Conservation (phyloP, 257 asterid genomes). For the Gentiana dahurica region DNA sequence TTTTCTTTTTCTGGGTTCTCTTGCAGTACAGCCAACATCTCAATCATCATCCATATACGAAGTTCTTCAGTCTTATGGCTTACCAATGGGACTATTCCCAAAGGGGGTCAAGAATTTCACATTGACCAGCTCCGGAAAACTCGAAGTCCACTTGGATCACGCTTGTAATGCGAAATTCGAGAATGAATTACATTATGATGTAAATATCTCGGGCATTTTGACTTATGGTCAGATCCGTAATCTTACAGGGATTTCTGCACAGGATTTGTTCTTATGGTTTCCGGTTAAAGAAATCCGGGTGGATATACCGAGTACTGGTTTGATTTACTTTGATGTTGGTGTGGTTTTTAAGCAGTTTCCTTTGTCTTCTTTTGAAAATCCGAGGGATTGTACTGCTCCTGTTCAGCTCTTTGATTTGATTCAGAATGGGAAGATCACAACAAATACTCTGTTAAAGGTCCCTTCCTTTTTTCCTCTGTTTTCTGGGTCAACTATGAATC, state of each 20-base stretch:
- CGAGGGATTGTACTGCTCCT: slow-evolving; percentile 63
- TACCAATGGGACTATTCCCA: slow-evolving; percentile 83
- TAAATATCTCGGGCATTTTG: slow-evolving; percentile 51
- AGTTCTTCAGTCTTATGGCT: slow-evolving; percentile 46
- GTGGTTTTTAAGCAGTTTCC: slow-evolving; percentile 95
- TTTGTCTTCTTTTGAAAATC: slow-evolving; percentile 76
- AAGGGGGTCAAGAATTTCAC: slow-evolving; percentile 69
- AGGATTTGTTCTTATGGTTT: slow-evolving; percentile 93
- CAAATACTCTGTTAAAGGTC: slow-evolving; percentile 8
- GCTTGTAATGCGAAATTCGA: slow-evolving; percentile 87
- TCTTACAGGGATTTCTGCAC: slow-evolving; percentile 73
- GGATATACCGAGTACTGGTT: slow-evolving; percentile 78
- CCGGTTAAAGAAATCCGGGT: slow-evolving; percentile 82
- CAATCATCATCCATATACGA: slow-evolving; percentile 53
- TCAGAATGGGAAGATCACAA: slow-evolving; percentile 19
- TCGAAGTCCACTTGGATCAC: slow-evolving; percentile 61
- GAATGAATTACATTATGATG: slow-evolving; percentile 66
- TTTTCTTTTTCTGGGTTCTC: slow-evolving; percentile 14
- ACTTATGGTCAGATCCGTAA: slow-evolving; percentile 54
- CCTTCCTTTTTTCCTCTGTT: no score
- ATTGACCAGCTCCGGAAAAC: slow-evolving; percentile 48
- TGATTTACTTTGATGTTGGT: slow-evolving; percentile 89
- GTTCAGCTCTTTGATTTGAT: slow-evolving; percentile 43
- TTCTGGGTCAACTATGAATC: no score
- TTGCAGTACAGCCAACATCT: slow-evolving; percentile 9